phyloP scores from a whole-genome alignment of 148 eudicot species.

The Nyssa sinensis region DNA sequence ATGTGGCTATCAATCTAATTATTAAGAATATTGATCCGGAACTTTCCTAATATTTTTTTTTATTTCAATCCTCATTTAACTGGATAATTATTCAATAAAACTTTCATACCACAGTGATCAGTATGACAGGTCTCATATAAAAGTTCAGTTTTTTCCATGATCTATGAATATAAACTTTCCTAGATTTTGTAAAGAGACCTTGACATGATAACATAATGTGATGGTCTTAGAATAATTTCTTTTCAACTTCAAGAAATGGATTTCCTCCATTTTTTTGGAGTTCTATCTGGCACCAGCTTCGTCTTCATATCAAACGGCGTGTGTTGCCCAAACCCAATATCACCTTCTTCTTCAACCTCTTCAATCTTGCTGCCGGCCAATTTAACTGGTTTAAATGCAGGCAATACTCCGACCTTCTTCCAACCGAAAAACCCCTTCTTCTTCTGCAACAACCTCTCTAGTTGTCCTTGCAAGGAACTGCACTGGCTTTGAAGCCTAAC shows the following conservation, averaged over 20 bases:
- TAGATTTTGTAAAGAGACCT: too few relatives aligned
- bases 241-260: conserved; percentile 50
- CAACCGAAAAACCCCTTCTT: conserved; percentile 61
- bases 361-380: conserved; percentile 20
- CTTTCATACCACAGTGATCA: too few relatives aligned
- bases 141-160: too few relatives aligned
- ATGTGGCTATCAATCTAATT: too few relatives aligned
- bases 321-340: conserved; percentile 35
- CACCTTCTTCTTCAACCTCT: conserved; percentile 27
- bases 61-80: too few relatives aligned
- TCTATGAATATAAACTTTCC: too few relatives aligned
- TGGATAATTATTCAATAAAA: too few relatives aligned
- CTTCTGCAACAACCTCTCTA: conserved; percentile 54
- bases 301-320: conserved; percentile 37
- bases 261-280: conserved; percentile 54
- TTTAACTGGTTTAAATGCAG: conserved; percentile 24
- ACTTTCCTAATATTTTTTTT: too few relatives aligned
- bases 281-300: conserved; percentile 32
- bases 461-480: conserved; percentile 49
- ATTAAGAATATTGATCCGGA: too few relatives aligned
- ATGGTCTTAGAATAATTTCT: too few relatives aligned
- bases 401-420: conserved; percentile 48
- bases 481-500: conserved; percentile 64
- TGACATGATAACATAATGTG: too few relatives aligned
- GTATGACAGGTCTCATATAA: too few relatives aligned